Evolutionary conservation across 73 alveolate genomes (phyloP).

Genomic region (Tetrahymena thermophila): DNA sequence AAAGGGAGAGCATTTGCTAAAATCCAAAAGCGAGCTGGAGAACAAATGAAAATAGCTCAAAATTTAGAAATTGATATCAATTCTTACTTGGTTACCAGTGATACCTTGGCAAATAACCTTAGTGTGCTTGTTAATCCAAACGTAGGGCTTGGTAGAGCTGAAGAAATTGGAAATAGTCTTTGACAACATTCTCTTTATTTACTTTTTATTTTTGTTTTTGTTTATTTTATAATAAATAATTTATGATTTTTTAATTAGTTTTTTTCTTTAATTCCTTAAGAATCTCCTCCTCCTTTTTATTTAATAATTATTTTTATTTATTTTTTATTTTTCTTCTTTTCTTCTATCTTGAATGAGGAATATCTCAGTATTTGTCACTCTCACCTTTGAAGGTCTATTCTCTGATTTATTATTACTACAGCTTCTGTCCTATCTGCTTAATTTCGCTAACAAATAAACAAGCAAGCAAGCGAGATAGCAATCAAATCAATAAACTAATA

Average conservation of each 20-base stretch:
- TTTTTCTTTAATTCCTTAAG: background rate
- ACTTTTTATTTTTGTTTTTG: background rate
- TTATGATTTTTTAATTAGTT: background rate
- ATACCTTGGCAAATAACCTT: slow-evolving; percentile 95
- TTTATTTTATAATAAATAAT: background rate
- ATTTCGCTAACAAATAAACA: no score
- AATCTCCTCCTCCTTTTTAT: background rate
- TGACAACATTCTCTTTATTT: slow-evolving; percentile 27
- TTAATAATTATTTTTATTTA: background rate
- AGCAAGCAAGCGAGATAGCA: background rate
- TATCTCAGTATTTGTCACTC: background rate
- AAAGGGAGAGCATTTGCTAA: background rate
- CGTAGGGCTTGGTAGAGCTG: slow-evolving; percentile 33
- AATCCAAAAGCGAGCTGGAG: background rate
- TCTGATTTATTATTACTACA: background rate
- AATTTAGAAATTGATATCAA: background rate
- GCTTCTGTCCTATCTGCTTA: background rate
- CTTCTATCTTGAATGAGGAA: background rate
- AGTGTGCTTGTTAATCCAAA: slow-evolving; percentile 86
- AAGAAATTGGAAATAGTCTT: slow-evolving; percentile 20
- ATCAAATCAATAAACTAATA: background rate
- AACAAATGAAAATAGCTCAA: background rate
- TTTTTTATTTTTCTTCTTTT: background rate
- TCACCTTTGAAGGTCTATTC: background rate
- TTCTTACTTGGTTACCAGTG: slow-evolving; percentile 80